These are phyloP conservation scores for Pneumocystis jirovecii DNA, from an alignment of 1,139 yeast species.

Conservation along the genomic window DNA sequence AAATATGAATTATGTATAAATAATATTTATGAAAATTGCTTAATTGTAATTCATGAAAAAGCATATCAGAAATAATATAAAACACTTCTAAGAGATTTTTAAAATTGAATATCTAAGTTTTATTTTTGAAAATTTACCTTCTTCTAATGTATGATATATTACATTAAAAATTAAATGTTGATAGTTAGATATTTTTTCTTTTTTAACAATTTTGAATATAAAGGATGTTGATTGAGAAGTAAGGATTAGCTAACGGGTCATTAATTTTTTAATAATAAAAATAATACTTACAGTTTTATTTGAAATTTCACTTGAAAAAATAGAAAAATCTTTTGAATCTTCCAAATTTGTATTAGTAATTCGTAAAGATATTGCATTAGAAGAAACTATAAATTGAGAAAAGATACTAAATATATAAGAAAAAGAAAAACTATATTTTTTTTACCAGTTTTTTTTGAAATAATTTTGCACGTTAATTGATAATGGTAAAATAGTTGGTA, in stretches of 20 bases:
- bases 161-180: not conserved
- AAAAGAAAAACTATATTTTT: not conserved
- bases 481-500: constrained; percentile 27
- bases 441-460: constrained; percentile 34
- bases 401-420: not conserved
- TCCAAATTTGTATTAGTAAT: not conserved
- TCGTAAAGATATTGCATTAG: not conserved
- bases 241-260: not conserved
- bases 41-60: not conserved
- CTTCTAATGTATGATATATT: not conserved
- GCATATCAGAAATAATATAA: not conserved
- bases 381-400: not conserved
- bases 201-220: not conserved
- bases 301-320: not conserved
- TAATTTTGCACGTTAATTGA: constrained; percentile 70
- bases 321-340: not conserved
- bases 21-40: not conserved
- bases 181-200: not conserved
- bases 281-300: not conserved
- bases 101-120: not conserved
- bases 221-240: not conserved
- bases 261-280: not conserved
- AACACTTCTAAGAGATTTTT: not conserved
- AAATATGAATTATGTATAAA: not conserved
- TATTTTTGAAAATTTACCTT: not conserved